phyloP scores from a whole-genome alignment of 116 monocot species.

The Cymodocea nodosa region DNA sequence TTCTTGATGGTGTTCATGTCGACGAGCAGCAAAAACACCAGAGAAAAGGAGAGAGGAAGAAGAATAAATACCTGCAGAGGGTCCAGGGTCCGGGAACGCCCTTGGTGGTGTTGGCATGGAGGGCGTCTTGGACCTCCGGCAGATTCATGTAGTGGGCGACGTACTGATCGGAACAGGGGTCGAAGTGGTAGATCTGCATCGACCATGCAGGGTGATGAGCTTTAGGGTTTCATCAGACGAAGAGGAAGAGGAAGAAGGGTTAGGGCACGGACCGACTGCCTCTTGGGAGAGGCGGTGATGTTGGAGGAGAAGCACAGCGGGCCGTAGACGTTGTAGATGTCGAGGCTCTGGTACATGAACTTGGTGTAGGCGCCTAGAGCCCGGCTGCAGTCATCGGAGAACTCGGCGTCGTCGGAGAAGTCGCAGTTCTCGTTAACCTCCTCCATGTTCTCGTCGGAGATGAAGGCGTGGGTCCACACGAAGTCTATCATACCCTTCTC shows the following conservation, averaged over 20 bases:
- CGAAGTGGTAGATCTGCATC: constrained; percentile 42
- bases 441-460: constrained; percentile 4
- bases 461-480: constrained; percentile 13
- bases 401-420: not conserved
- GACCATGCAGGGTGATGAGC: no score
- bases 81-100: constrained; percentile 34
- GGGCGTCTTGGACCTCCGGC: constrained; percentile 67
- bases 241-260: not conserved
- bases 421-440: constrained; percentile 2
- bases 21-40: no score
- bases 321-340: constrained; percentile 24
- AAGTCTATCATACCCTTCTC: constrained; percentile 3
- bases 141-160: constrained; percentile 48
- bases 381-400: not conserved
- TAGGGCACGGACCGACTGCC: not conserved
- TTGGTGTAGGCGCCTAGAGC: not conserved
- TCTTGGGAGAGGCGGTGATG: constrained; percentile 3
- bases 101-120: constrained; percentile 70
- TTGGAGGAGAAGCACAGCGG: constrained; percentile 8
- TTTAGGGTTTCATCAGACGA: no score
- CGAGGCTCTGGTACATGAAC: not conserved
- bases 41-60: no score
- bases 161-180: constrained; percentile 52
- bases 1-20: no score
- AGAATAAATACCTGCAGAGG: constrained; percentile 45